Percentiles rank a stretch among this genome's conserved stretches.
Conservation (phyloP, 192 early-diverging fungal genomes). For the Neocallimastix lanati region DNA sequence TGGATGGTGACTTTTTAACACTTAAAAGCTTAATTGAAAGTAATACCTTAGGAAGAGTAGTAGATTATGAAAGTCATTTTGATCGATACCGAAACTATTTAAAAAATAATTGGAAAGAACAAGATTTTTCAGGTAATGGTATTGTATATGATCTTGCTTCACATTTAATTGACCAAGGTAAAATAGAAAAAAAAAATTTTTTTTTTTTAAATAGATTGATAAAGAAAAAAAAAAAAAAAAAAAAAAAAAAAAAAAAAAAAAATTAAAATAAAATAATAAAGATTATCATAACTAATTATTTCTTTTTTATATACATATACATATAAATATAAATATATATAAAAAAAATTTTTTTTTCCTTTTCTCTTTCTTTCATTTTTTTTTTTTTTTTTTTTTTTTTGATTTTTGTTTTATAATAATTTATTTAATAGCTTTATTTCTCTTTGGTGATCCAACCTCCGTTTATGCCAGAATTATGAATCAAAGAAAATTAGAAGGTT, state of each 20-base stretch:
- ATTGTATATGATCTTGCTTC: constrained; percentile 55
- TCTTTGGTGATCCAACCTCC: constrained; percentile 47
- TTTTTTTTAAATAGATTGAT: too few species aligned
- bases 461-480: constrained; percentile 40
- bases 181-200: too few species aligned
- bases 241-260: too few species aligned
- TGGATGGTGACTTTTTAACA: constrained; percentile 68
- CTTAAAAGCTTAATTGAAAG: constrained; percentile 33
- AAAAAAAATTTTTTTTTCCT: too few species aligned
- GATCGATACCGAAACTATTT: constrained; percentile 50
- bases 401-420: too few species aligned
- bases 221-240: too few species aligned
- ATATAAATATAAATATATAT: too few species aligned
- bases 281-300: too few species aligned
- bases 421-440: constrained; percentile 28
- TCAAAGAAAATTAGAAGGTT: constrained; percentile 34
- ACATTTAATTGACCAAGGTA: constrained; percentile 45
- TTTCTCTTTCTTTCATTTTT: too few species aligned
- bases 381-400: too few species aligned
- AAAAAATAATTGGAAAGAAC: constrained; percentile 58
- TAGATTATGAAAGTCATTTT: constrained; percentile 53
- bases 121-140: constrained; percentile 36
- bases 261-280: too few species aligned
- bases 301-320: too few species aligned
- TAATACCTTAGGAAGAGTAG: constrained; percentile 38